Base-by-base conservation (phyloP, 2,329 filamentous ascomycete species). In the Aschersonia sp. region DNA sequence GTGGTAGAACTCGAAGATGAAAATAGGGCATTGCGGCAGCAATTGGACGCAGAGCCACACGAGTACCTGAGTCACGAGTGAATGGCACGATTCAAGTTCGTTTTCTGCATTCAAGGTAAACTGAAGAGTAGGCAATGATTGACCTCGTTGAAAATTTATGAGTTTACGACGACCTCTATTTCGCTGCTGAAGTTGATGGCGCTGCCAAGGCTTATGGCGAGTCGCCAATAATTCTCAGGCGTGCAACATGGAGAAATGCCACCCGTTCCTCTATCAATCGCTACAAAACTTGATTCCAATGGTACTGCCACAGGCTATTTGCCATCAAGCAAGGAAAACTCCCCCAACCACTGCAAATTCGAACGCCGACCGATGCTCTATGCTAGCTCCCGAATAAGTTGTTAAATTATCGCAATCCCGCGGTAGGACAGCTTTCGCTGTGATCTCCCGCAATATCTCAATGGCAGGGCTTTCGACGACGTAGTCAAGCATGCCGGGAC, bases 1-100 rank as follows among this genome's bases (percentile, higher is more conserved):
- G 65, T 83, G 30, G 68, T 72, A 45, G 62, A 68, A 30, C 61
- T 82, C 7, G 71, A 75, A 55, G 63, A 59, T 46, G 74, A 72
- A 48, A 72, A 72, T 45, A 57, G 48, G 42, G 51, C 50, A 4
- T 49, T 62, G 39, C 53, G 54, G 30, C 49, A 44, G 4, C 55
- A 53, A 43, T 41, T 59, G 14, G 53, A 47, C 5, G 41, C 49
- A n/a, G 49, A 54, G 6, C 52, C 50, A 4, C 48, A 53, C 2
- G 49, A 55, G 5, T 47, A 50, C 30, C 51, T 51, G 12, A 48
- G 47, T 5, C 49, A 48, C 10, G 52, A 54, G 32, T 55, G 45
- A 22, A 22, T 22, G 22, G 22, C 22, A 22, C 22, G 22, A 22
- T 22, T 22, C 22, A 22, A 22, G 22, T 22, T 22, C 22, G 4